phyloP scores from a whole-genome alignment of 768 basidiomycete genomes.

The Pleurotus giganteus region DNA sequence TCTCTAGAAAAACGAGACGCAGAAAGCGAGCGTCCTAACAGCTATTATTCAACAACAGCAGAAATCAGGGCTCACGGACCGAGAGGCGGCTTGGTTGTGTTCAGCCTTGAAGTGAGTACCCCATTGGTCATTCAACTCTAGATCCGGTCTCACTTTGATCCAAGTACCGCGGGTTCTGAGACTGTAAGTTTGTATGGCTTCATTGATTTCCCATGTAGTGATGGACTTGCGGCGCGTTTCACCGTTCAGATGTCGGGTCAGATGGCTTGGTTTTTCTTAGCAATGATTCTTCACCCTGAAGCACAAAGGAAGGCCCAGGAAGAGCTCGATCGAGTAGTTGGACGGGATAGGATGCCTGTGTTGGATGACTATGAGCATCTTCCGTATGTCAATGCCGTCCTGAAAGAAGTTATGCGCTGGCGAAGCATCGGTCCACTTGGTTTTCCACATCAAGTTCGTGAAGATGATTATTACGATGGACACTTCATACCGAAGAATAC shows the following conservation, averaged over 20 bases:
- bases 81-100: slow-evolving; percentile 15
- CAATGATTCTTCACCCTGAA: slow-evolving; percentile 8
- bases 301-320: slow-evolving; percentile 6
- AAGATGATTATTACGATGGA: slow-evolving; percentile 10
- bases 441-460: slow-evolving; percentile 5
- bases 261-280: slow-evolving; percentile 3
- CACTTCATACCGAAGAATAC: slow-evolving; percentile 8
- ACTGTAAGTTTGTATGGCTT: slow-evolving; percentile 16
- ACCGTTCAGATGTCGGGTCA: slow-evolving; percentile 1
- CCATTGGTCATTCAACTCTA: background rate
- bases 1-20: slow-evolving; percentile 10
- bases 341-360: slow-evolving; percentile 2
- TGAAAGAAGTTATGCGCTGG: slow-evolving; percentile 11
- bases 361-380: slow-evolving; percentile 7
- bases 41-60: slow-evolving; percentile 11
- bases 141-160: background rate
- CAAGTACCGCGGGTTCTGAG: slow-evolving; percentile 15
- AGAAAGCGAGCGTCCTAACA: slow-evolving; percentile 6
- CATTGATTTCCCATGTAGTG: background rate
- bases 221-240: too few relatives aligned
- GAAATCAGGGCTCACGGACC: background rate
- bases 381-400: slow-evolving; percentile 7
- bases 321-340: slow-evolving; percentile 11
- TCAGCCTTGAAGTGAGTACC: slow-evolving; percentile 13
- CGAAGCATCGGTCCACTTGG: slow-evolving; percentile 2